Evolutionary conservation across 2,329 filamentous ascomycete species (phyloP).

Genomic region (Claviceps spartinae): DNA sequence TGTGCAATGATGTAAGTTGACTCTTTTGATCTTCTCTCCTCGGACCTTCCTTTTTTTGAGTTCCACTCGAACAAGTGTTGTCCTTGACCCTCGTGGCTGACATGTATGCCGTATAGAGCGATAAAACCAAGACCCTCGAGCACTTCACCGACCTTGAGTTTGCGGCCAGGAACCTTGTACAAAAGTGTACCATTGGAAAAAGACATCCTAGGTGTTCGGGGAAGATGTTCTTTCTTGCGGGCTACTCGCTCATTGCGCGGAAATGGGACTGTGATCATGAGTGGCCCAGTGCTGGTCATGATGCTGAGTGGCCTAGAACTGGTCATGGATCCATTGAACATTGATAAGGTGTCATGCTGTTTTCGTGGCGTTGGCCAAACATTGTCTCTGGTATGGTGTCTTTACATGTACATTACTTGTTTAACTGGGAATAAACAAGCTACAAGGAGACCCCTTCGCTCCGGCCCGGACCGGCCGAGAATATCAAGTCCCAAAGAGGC

Average conservation of each 20-base stretch:
- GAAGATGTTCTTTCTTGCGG: background rate
- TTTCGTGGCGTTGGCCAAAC: too few relatives aligned
- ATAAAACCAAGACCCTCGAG: background rate
- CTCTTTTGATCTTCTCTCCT: background rate
- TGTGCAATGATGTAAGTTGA: background rate
- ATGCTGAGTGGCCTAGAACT: too few relatives aligned
- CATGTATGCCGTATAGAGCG: background rate
- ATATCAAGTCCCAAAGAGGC: too few relatives aligned
- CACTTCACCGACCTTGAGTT: background rate
- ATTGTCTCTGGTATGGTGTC: too few relatives aligned
- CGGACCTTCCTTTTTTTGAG: background rate
- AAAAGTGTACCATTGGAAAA: background rate
- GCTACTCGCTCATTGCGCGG: background rate
- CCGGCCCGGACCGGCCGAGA: too few relatives aligned
- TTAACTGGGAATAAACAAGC: too few relatives aligned
- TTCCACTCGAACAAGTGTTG: too few relatives aligned
- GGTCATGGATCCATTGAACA: too few relatives aligned
- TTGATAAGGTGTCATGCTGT: too few relatives aligned
- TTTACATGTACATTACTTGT: too few relatives aligned
- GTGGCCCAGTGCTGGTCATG: too few relatives aligned
- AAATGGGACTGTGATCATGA: background rate
- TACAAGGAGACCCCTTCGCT: too few relatives aligned
- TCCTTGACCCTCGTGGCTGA: background rate
- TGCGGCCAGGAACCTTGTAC: background rate
- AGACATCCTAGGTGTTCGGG: background rate